phyloP scores from a whole-genome alignment of 441 rosid species.

The Arabidopsis hybrid region DNA sequence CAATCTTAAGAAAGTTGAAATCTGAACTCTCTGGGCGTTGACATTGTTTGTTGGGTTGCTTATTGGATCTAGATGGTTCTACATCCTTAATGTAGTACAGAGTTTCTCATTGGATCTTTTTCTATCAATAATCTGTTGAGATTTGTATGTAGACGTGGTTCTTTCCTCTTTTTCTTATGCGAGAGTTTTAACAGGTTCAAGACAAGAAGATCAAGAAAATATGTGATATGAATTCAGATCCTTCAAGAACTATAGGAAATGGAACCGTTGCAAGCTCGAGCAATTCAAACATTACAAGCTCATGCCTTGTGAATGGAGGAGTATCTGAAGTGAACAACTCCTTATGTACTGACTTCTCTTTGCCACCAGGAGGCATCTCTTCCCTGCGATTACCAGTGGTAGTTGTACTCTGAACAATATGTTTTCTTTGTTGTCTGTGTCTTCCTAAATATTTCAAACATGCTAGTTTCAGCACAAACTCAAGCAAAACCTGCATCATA shows the following conservation, averaged over 20 bases:
- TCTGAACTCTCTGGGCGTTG: slow-evolving; percentile 19
- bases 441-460: slow-evolving; percentile 3
- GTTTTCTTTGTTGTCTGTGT: neutral
- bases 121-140: slow-evolving; percentile 19
- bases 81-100: neutral
- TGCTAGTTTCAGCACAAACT: slow-evolving; percentile 24
- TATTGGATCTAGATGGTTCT: slow-evolving; percentile 3
- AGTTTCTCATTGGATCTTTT: slow-evolving; percentile 7
- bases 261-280: slow-evolving; percentile 74
- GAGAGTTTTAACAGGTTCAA: slow-evolving; percentile 72
- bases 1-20: slow-evolving; percentile 3
- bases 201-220: slow-evolving; percentile 95
- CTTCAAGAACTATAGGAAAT: slow-evolving; percentile 69
- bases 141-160: slow-evolving; percentile 18
- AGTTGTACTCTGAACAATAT: slow-evolving; percentile 56
- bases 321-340: slow-evolving; percentile 52
- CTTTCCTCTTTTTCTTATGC: slow-evolving; percentile 25
- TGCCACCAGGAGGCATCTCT: slow-evolving; percentile 71
- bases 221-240: slow-evolving; percentile 80
- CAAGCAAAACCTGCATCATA: slow-evolving; percentile 15
- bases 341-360: slow-evolving; percentile 55
- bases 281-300: slow-evolving; percentile 52
- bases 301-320: slow-evolving; percentile 69
- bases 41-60: slow-evolving; percentile 20
- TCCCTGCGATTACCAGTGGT: slow-evolving; percentile 92